Evolutionary conservation across 305 asterid genomes (phyloP), one percentile per base, ranked within the genome.

Genomic region (Ruellia speciosa): DNA sequence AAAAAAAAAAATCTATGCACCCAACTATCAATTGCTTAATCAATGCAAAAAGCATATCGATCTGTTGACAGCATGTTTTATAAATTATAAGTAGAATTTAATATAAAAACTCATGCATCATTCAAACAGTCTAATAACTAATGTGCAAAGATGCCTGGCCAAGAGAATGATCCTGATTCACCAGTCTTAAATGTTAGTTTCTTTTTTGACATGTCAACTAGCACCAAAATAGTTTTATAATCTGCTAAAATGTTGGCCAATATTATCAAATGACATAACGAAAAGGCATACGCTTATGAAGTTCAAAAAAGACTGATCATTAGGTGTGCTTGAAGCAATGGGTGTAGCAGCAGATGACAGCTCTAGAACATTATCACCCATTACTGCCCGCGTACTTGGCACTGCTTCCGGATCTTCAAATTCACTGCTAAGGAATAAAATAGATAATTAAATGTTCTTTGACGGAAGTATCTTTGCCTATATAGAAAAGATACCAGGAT

Each of bases 391-490:
- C 2, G 49, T 58, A 15, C 79, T 71, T 35, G 86, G 79, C 59
- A 83, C 79, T 70, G 87, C 81, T 81, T 86, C 90, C 65, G 76
- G 75, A 66, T 83, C 90, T 67, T 77, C 83, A 58, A 79, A 77
- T 58, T 79, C 81, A 49, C 95, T 88, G 80, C 67, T 75, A 51
- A 13, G 64, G 59, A 54, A 49, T n/a, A 56, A 56, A 14, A 43
- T 3, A n/a, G 6, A 43, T 43, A 13, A 43, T 43, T 43, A 43
- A n/a, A 43, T n/a, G 6, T 11, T 43, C 6, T 43, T 37, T 2
- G 9, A 10, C 14, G 12, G 11, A 43, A 43, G 7, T 43, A 2
- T 6, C 11, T 1, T 43, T 43, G 49, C 49, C 49, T 12, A 11
- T n/a, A 12, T 1, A 43, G 0, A 1, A 39, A 16, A 0, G 7